Conservation (phyloP, 345 rosid species). For the Eucalyptus rudis region DNA sequence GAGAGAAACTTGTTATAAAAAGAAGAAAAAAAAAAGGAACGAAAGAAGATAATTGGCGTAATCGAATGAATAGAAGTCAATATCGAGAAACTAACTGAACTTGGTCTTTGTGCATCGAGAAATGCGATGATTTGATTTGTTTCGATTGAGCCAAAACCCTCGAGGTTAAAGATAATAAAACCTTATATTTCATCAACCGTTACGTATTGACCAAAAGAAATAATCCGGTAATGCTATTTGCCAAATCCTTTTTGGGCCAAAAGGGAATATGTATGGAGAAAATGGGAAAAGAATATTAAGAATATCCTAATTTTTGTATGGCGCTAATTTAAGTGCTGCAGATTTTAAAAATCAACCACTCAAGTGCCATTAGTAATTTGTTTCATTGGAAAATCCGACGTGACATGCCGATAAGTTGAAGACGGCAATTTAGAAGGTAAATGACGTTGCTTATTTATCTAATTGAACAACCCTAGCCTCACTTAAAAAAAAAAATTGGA, state of each 20-base stretch:
- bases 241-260: background rate
- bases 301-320: too few relatives aligned
- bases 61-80: background rate
- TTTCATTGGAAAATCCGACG: background rate
- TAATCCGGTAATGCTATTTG: background rate
- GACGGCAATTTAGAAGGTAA: too few relatives aligned
- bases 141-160: background rate
- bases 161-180: background rate
- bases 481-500: background rate
- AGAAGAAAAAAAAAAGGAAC: background rate
- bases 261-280: background rate
- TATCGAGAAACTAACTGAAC: background rate
- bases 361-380: background rate
- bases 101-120: too few relatives aligned
- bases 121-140: background rate
- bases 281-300: background rate
- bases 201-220: background rate
- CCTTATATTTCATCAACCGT: accelerated
- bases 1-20: background rate
- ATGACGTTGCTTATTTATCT: background rate
- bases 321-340: background rate
- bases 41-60: background rate
- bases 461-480: background rate
- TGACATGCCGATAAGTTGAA: background rate
- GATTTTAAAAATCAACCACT: too few relatives aligned